Evolutionary conservation across 2,329 filamentous ascomycete species (phyloP).

Genomic region (Westerdykella sp.): DNA sequence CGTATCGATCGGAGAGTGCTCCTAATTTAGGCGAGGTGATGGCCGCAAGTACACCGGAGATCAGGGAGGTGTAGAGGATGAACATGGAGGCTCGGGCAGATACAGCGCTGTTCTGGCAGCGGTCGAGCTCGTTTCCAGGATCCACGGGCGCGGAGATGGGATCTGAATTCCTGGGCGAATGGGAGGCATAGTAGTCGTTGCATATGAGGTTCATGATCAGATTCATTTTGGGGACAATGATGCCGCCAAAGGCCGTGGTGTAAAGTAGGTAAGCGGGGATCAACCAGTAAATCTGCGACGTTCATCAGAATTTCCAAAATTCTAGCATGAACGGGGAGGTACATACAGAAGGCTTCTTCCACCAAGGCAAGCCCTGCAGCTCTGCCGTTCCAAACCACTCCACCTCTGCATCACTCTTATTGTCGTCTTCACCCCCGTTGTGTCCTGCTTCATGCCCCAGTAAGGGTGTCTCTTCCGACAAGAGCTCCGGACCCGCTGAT

Average conservation of each 20-base stretch:
- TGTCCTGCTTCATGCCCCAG: constrained; percentile 13
- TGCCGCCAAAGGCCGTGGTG: constrained; percentile 78
- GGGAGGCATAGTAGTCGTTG: constrained; percentile 69
- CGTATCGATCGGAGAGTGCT: constrained; percentile 78
- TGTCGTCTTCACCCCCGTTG: constrained; percentile 5
- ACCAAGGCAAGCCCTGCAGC: constrained; percentile 42
- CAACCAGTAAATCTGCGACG: constrained; percentile 67
- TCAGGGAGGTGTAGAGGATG: constrained; percentile 66
- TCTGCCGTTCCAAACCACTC: constrained; percentile 35
- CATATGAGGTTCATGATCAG: constrained; percentile 81
- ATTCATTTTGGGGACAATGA: constrained; percentile 81
- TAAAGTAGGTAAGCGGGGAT: constrained; percentile 74
- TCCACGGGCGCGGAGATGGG: constrained; percentile 35
- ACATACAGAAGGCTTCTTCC: constrained; percentile 47
- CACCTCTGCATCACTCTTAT: constrained; percentile 4
- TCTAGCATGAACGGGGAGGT: neutral
- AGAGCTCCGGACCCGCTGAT: constrained; percentile 10
- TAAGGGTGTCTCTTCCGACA: constrained; percentile 25
- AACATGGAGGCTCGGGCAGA: constrained; percentile 73
- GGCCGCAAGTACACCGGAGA: constrained; percentile 71
- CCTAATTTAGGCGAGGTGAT: constrained; percentile 78
- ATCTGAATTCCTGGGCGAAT: constrained; percentile 9
- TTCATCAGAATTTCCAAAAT: constrained; percentile 4
- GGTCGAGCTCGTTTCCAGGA: constrained; percentile 40
- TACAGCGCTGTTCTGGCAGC: constrained; percentile 75